Percentiles rank a stretch among this genome's conserved stretches.
Evolutionary conservation across 352 stramenopile genomes (phyloP).

Genomic region (Aphanomyces invadans): DNA sequence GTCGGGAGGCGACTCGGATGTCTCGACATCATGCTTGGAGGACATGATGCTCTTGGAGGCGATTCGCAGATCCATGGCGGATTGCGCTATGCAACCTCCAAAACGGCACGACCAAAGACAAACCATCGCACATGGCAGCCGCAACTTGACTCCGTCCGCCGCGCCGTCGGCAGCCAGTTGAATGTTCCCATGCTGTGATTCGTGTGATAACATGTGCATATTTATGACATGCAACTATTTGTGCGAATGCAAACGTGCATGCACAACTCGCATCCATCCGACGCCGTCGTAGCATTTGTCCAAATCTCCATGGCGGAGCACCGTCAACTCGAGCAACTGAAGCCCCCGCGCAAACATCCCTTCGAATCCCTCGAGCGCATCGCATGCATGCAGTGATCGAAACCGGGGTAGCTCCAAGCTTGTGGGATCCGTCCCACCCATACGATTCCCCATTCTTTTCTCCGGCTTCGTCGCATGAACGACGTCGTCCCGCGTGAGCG

Average conservation of each 20-base stretch:
- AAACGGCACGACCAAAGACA: neutral
- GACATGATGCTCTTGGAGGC: constrained; percentile 79
- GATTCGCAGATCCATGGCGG: constrained; percentile 64
- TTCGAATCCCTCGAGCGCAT: too few species aligned
- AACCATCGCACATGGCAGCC: neutral
- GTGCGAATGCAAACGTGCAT: neutral
- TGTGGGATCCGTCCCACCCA: too few species aligned
- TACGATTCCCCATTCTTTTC: too few species aligned
- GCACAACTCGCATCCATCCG: neutral
- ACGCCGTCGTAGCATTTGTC: too few species aligned
- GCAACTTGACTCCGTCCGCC: neutral
- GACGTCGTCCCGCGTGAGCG: too few species aligned
- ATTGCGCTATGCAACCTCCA: constrained; percentile 6
- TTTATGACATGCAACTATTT: constrained; percentile 9
- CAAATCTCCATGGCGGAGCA: too few species aligned
- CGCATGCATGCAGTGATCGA: too few species aligned
- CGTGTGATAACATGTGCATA: constrained; percentile 4
- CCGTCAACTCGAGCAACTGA: too few species aligned
- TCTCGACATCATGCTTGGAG: constrained; percentile 42
- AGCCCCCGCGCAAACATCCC: too few species aligned
- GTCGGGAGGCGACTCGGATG: constrained; percentile 1
- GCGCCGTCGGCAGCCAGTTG: neutral
- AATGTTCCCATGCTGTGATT: neutral
- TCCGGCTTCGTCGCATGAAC: too few species aligned
- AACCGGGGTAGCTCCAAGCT: too few species aligned